Base-by-base conservation (phyloP, 2,329 filamentous ascomycete genomes). In the Sordariomycetes sp. region DNA sequence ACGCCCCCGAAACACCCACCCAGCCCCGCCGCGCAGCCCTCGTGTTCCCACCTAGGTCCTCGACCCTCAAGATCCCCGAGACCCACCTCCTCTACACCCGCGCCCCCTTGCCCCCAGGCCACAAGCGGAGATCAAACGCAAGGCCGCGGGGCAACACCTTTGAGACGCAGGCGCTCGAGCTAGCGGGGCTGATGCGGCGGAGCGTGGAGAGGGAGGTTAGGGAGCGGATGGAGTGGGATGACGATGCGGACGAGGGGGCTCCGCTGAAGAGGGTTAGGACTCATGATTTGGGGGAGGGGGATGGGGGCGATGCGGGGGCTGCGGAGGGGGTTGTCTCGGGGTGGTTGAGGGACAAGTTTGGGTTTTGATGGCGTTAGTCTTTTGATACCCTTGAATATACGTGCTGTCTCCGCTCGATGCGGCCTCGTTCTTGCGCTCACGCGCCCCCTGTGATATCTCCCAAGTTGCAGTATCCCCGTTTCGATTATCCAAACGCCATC, bases 181-280 rank as follows among this genome's bases (percentile, higher is more conserved):
- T 82, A n/a, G 70, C 69, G 0, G 63, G 28, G 32, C 62, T 77
- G 59, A 79, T 81, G 75, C 70, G 72, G 39, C 69, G 72, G 51
- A 79, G 78, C 62, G 62, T 81, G 25, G 67, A 74, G 32, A 72
- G 69, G 62, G 77, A 81, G 64, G 62, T 76, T 17, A 72, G 69
- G 59, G 69, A 75, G 60, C 68, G 72, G 22, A 64, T 61, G 55
- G 65, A 63, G 39, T 75, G 72, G 72, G 75, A 76, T 58, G 65
- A 70, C 1, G 67, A 52, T 7, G 51, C 34, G 51, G 51, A 24
- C 13, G 51, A 32, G 10, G 51, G n/a, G 6, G 51, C n/a, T 1
- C 51, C 51, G 17, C 4, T 12, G 8, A 3, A 50, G 22, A 22
- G 45, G 45, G 45, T 50, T 7, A 20, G 22, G 22, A 24, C 20